These are phyloP conservation scores for Colletotrichum kahawae DNA, from an alignment of 2,329 filamentous ascomycete species.

Conservation along the genomic window DNA sequence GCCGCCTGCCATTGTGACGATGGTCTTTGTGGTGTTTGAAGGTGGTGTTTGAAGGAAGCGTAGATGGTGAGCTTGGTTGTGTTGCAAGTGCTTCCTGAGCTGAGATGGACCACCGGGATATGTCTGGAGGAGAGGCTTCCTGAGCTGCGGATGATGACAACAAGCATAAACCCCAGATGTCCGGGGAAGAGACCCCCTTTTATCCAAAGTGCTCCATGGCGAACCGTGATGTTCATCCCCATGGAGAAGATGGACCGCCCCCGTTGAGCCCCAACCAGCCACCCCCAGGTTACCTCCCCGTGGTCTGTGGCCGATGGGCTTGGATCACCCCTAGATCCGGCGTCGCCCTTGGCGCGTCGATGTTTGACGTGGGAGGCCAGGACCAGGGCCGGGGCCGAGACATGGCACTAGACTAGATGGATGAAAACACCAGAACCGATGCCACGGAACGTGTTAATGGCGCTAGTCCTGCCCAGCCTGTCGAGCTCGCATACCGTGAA, in stretches of 20 bases:
- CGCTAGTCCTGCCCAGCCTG: neutral
- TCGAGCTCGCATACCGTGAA: neutral
- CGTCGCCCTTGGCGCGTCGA: neutral
- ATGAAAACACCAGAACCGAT: neutral
- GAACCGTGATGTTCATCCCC: neutral
- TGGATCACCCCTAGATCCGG: neutral
- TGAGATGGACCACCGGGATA: neutral
- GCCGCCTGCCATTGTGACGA: slow-evolving; percentile 43
- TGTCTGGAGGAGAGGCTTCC: neutral
- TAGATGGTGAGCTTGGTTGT: neutral
- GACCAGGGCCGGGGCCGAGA: neutral
- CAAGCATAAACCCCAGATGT: neutral
- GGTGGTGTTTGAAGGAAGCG: neutral
- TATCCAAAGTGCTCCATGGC: neutral
- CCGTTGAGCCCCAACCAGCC: slow-evolving; percentile 1
- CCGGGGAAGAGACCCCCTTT: neutral
- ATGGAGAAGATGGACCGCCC: neutral
- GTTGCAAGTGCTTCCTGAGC: neutral
- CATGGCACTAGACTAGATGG: neutral
- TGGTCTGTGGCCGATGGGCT: neutral
- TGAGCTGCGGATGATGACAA: slow-evolving; percentile 2
- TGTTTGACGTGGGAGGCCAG: neutral
- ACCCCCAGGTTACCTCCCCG: neutral
- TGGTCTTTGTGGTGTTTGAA: neutral
- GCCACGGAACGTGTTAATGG: neutral